Evolutionary conservation across 1,284 basidiomycete species (phyloP).

Genomic region (Takashimella tepidaria): DNA sequence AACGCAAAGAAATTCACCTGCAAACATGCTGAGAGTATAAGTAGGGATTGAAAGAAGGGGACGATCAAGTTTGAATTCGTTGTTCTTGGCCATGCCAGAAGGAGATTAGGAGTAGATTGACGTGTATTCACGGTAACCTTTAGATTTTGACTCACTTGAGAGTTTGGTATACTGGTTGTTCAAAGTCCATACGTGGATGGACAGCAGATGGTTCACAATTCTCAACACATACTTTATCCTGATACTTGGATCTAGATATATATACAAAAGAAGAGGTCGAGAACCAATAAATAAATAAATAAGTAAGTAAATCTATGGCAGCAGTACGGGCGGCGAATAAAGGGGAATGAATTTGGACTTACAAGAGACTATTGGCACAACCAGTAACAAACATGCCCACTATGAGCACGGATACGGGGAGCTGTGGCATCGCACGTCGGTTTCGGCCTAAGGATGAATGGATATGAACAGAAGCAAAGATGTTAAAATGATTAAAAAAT

Average conservation of each 20-base stretch:
- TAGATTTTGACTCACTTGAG: slow-evolving; percentile 64
- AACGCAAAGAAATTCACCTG: slow-evolving; percentile 89
- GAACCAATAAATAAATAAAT: no score
- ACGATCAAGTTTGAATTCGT: no score
- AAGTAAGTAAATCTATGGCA: no score
- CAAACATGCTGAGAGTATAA: slow-evolving; percentile 51
- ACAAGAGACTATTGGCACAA: slow-evolving; percentile 48
- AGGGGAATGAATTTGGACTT: slow-evolving; percentile 16
- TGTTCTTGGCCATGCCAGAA: slow-evolving; percentile 37
- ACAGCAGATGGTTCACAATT: slow-evolving; percentile 59
- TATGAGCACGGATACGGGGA: slow-evolving; percentile 46
- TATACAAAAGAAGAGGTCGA: background rate
- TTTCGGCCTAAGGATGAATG: no score
- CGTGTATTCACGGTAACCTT: slow-evolving; percentile 12
- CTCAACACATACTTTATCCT: slow-evolving; percentile 91
- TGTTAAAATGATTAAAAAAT: no score
- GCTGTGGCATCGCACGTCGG: background rate
- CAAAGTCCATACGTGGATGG: slow-evolving; percentile 61
- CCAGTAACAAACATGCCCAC: slow-evolving; percentile 53
- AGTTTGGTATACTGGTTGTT: slow-evolving; percentile 84
- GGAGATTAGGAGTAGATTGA: slow-evolving; percentile 13
- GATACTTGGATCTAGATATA: slow-evolving; percentile 36
- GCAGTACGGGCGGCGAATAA: background rate
- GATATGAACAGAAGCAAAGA: background rate
- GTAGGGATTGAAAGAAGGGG: slow-evolving; percentile 26